A percentile compares a stretch with the other conserved stretches of the same genome.
Conservation (phyloP, 2,329 filamentous ascomycete species). For the Diaporthe capsici region DNA sequence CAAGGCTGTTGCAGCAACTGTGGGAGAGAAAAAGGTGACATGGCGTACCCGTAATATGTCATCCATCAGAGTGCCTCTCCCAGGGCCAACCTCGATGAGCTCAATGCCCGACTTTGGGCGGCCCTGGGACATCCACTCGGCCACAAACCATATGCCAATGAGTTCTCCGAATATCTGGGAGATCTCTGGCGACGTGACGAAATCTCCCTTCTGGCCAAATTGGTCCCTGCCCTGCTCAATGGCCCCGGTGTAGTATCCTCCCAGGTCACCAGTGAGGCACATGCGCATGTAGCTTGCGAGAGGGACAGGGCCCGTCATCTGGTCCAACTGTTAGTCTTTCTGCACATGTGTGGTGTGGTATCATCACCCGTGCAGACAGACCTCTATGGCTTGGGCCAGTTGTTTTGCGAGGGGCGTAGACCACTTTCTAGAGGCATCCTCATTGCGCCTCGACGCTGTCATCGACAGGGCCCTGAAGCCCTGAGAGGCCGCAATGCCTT, state of each 20-base stretch:
- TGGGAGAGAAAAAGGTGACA: neutral
- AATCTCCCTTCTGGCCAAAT: slow-evolving; percentile 94
- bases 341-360: neutral
- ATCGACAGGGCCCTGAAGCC: slow-evolving; percentile 31
- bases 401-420: slow-evolving; percentile 93
- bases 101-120: slow-evolving; percentile 81
- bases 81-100: slow-evolving; percentile 93
- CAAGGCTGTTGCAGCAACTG: neutral
- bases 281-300: slow-evolving; percentile 98
- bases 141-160: slow-evolving; percentile 92
- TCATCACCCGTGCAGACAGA: slow-evolving; percentile 55
- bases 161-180: slow-evolving; percentile 97
- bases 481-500: slow-evolving; percentile 29
- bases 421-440: slow-evolving; percentile 74
- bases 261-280: slow-evolving; percentile 91
- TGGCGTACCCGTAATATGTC: slow-evolving; percentile 88
- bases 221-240: slow-evolving; percentile 80
- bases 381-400: slow-evolving; percentile 87
- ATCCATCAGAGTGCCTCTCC: slow-evolving; percentile 95
- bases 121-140: slow-evolving; percentile 96
- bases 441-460: slow-evolving; percentile 39
- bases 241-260: slow-evolving; percentile 92
- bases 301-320: slow-evolving; percentile 88
- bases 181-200: slow-evolving; percentile 97
- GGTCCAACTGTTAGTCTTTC: slow-evolving; percentile 11